Percentiles rank a stretch among this genome's conserved stretches.
Conservation (phyloP, 192 early-diverging fungal genomes). For the Geranomyces variabilis region DNA sequence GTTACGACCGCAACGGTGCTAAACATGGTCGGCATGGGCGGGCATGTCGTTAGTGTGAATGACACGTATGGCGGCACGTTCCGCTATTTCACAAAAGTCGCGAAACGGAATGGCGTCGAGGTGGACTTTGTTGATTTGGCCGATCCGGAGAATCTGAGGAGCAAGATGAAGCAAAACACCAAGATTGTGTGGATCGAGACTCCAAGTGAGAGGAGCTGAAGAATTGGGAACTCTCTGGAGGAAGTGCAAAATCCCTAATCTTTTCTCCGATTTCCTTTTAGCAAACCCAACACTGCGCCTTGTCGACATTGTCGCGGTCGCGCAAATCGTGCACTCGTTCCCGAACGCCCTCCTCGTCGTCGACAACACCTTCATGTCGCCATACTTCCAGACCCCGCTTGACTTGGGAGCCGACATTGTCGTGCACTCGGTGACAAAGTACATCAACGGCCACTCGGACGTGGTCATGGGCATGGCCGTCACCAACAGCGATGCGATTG, state of each 20-base stretch:
- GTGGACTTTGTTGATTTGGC: conserved; percentile 91
- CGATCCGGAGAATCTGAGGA: conserved; percentile 62
- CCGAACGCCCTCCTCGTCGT: conserved; percentile 81
- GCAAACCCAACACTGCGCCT: conserved; percentile 95
- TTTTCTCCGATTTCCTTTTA: conserved; percentile 31
- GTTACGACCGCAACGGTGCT: conserved; percentile 86
- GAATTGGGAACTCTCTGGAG: no score
- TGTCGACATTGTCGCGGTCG: conserved; percentile 84
- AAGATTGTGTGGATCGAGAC: conserved; percentile 86
- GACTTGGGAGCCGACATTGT: conserved; percentile 94
- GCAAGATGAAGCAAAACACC: conserved; percentile 78
- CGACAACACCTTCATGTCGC: conserved; percentile 99
- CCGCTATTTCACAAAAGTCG: conserved; percentile 57
- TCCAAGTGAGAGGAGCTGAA: conserved; percentile 72
- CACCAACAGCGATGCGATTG: conserved; percentile 74
- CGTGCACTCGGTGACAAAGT: conserved; percentile 97
- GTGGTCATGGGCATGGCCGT: conserved; percentile 96
- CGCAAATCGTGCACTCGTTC: conserved; percentile 73
- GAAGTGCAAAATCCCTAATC: no score
- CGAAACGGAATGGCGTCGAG: conserved; percentile 69
- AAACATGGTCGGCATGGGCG: conserved; percentile 76
- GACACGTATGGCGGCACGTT: conserved; percentile 91
- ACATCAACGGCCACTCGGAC: conserved; percentile 98
- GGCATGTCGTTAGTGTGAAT: conserved; percentile 88
- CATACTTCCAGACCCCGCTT: conserved; percentile 90